These are phyloP conservation scores for Daedalea quercina DNA, from an alignment of 768 basidiomycete genomes.

Conservation along the genomic window DNA sequence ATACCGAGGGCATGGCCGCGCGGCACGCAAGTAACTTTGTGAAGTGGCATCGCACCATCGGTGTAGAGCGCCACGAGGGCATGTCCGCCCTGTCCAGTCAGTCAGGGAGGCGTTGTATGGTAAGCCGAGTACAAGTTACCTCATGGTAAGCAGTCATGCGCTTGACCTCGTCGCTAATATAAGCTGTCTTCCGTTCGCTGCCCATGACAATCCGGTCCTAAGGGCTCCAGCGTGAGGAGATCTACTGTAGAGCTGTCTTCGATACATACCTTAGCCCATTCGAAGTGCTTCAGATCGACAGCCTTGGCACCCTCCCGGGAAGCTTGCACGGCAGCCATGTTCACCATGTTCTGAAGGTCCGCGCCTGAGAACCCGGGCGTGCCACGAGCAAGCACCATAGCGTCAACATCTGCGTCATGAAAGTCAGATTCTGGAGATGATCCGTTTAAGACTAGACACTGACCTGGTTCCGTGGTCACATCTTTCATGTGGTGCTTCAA, in stretches of 20 bases:
- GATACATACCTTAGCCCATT: constrained; percentile 85
- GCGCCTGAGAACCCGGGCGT: constrained; percentile 97
- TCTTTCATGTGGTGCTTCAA: constrained; percentile 86
- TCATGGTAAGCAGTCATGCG: constrained; percentile 95
- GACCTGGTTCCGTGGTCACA: constrained; percentile 58
- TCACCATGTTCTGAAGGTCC: constrained; percentile 95
- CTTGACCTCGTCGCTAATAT: constrained; percentile 82
- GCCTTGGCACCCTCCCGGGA: constrained; percentile 72
- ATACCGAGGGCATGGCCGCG: constrained; percentile 90
- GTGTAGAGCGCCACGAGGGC: constrained; percentile 94
- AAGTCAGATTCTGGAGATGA: constrained; percentile 1
- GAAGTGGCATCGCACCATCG: constrained; percentile 91
- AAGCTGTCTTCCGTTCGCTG: constrained; percentile 86
- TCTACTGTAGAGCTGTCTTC: neutral
- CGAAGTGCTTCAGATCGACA: constrained; percentile 79
- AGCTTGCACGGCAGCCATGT: constrained; percentile 94
- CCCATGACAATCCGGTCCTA: constrained; percentile 96
- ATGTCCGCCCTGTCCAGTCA: constrained; percentile 65
- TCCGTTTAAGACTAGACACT: constrained; percentile 6
- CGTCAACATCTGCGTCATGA: constrained; percentile 60
- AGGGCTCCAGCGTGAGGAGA: neutral
- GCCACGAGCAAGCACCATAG: constrained; percentile 84
- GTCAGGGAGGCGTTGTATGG: neutral
- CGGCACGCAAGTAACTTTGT: constrained; percentile 97
- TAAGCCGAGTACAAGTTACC: constrained; percentile 31